Conservation (phyloP, 2,329 filamentous ascomycete species). For the Pseudogymnoascus sp. region DNA sequence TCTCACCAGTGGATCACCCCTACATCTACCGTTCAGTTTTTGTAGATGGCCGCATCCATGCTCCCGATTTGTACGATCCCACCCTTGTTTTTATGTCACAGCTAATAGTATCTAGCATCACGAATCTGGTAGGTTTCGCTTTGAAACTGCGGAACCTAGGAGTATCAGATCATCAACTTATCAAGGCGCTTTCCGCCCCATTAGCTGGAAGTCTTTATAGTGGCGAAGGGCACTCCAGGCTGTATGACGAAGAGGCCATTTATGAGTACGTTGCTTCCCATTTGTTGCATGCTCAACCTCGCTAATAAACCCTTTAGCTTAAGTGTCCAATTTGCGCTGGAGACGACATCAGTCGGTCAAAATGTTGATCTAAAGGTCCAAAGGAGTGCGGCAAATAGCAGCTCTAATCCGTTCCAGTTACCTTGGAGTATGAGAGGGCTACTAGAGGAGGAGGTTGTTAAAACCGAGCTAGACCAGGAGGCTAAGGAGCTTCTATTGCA, state of each 20-base stretch:
- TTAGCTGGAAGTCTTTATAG: slow-evolving; percentile 85
- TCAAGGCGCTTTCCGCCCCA: slow-evolving; percentile 80
- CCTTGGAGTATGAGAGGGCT: slow-evolving; percentile 95
- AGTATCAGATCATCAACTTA: slow-evolving; percentile 83
- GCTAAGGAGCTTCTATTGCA: slow-evolving; percentile 71
- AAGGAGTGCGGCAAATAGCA: slow-evolving; percentile 41
- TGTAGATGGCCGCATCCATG: slow-evolving; percentile 84
- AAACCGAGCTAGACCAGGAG: slow-evolving; percentile 68
- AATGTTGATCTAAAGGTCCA: slow-evolving; percentile 42
- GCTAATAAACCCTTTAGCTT: slow-evolving; percentile 37
- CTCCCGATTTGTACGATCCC: slow-evolving; percentile 67
- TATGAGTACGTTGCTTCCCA: slow-evolving; percentile 53
- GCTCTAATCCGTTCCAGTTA: slow-evolving; percentile 76
- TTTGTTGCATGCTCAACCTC: slow-evolving; percentile 2
- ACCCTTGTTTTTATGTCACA: background rate
- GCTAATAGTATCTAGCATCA: slow-evolving; percentile 45
- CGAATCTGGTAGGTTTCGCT: slow-evolving; percentile 84
- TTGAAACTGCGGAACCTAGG: slow-evolving; percentile 92
- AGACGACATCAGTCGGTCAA: slow-evolving; percentile 51
- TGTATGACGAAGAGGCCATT: slow-evolving; percentile 83
- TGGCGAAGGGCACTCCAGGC: slow-evolving; percentile 84
- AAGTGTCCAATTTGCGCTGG: slow-evolving; percentile 63
- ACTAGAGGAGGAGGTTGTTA: slow-evolving; percentile 85
- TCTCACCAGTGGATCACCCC: slow-evolving; percentile 77
- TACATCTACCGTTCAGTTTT: slow-evolving; percentile 96